Evolutionary conservation across 352 stramenopile genomes (phyloP), one percentile per base, ranked within the genome.

Genomic region (Saprolegnia parasitica): DNA sequence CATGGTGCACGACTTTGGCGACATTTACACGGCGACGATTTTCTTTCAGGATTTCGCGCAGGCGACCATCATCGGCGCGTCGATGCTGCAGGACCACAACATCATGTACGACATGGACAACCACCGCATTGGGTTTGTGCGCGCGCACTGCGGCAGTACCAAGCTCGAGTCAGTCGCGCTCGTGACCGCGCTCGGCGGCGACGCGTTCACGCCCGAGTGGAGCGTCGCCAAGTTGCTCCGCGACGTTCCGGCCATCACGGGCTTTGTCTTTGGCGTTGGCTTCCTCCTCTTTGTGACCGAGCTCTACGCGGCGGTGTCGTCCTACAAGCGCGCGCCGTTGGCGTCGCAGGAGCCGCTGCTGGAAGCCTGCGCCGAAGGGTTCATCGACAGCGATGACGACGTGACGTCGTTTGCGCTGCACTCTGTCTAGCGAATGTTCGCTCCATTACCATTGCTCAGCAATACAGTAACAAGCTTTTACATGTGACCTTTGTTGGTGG

Each of bases 71-170:
- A 71, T 94, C 23, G 84, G 86, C 0, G 84, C 86, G 32, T 91
- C 79, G 21, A 79, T 84, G 1, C 62, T 92, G 42, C 74, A 76
- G 21, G 76, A 79, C 50, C 81, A 94, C 76, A 87, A 92, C 52
- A 80, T 93, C 52, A 82, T 94, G 68, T 92, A 92, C 65, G 84
- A 92, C 67, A 74, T 87, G 11, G 83, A 90, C 54, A 90, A 89
- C 39, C 67, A 81, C 32, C 84, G 84, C 23, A 77, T 92, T 5
- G 86, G 83, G 5, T 82, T 94, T 42, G 80, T 77, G 0, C 39
- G 72, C 56, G 86, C 86, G 0, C 74, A 80, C 61, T 93, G 83
- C 39, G 78, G 90, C 37, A 60, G 58, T 2, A 49, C 35, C 26
- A 15, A 8, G 16, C 16, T 10, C 54, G n/a, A 23, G 65, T 18